Evolutionary conservation across 371 early-diverging fungal genomes (phyloP), one percentile per base, ranked within the genome.

Genomic region (Synchytrium microbalum): DNA sequence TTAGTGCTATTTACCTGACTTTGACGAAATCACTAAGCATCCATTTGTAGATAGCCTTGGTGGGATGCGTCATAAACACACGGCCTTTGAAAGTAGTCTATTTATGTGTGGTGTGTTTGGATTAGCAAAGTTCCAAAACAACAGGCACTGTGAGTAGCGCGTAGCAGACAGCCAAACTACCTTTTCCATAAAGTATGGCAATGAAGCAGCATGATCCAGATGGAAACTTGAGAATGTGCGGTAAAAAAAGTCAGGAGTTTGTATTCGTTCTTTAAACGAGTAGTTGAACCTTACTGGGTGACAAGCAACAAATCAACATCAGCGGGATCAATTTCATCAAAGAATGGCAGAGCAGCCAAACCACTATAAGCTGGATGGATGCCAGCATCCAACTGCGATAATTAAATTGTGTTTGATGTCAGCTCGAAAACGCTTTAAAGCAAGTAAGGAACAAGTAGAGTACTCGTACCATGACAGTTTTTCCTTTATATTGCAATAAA

Each of bases 31-130:
- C 99, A 30, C 92, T 88, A 26, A 99, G 76, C 46, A 99, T 79
- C 99, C 99, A 99, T 67, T 91, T 90, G 79, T 94, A 97, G 66
- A 99, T 97, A 32, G 97, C 96, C 74, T 96, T 94, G 24, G 99
- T 99, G 3, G 99, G 99, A 79, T 99, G 99, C 5, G 99, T 99
- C 99, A 99, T 99, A 72, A 92, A 99, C 0, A 99, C 95, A 59
- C 96, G 90, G n/a, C 99, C 99, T 65, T 88, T 86, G 76, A 99
- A 99, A 0, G 86, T 83, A 27, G 99, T 99, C 90, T 95, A 13
- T 5, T 56, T 56, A 24, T 26, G 56, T 13, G 24, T 26, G 56
- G 24, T 56, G 56, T 51, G 54, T 29, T 58, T 23, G 52, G 19
- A 16, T 32, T 19, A 38, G 53, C 59, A 53, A 62, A 38, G 8